Percentiles rank a stretch among this genome's conserved stretches.
phyloP scores from a whole-genome alignment of 2,329 filamentous ascomycete genomes.

The Magnaporthiopsis incrustans region DNA sequence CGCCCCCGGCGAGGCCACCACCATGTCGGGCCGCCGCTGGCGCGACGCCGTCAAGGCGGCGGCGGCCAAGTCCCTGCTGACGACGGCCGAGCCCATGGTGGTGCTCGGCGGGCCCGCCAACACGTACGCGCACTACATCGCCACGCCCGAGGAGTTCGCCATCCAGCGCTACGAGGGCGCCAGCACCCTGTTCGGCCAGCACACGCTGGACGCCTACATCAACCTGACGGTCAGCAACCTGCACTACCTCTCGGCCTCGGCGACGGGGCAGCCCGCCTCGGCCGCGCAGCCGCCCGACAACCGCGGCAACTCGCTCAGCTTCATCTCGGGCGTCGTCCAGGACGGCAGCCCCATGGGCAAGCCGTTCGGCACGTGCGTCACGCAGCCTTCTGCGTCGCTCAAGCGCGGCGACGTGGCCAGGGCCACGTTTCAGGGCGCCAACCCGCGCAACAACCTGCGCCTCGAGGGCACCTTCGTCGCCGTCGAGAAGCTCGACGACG shows the following conservation, averaged over 20 bases:
- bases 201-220: constrained; percentile 80
- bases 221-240: constrained; percentile 72
- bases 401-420: constrained; percentile 49
- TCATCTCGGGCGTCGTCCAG: constrained; percentile 71
- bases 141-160: constrained; percentile 70
- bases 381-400: constrained; percentile 44
- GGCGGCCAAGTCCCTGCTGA: constrained; percentile 33
- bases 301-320: constrained; percentile 63
- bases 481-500: constrained; percentile 53
- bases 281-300: constrained; percentile 72
- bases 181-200: constrained; percentile 77
- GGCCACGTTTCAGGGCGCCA: constrained; percentile 73
- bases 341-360: constrained; percentile 61
- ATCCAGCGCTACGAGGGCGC: constrained; percentile 94
- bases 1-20: constrained; percentile 81
- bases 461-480: constrained; percentile 71
- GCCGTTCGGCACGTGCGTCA: constrained; percentile 56
- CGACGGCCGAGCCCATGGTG: constrained; percentile 54
- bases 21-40: constrained; percentile 87
- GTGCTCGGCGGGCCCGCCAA: constrained; percentile 86
- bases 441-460: constrained; percentile 77
- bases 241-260: constrained; percentile 50
- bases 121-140: constrained; percentile 77
- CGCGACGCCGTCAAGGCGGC: constrained; percentile 57
- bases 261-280: constrained; percentile 32